Evolutionary conservation across 306 rosid species (phyloP).

Genomic region (Abrus precatorius): DNA sequence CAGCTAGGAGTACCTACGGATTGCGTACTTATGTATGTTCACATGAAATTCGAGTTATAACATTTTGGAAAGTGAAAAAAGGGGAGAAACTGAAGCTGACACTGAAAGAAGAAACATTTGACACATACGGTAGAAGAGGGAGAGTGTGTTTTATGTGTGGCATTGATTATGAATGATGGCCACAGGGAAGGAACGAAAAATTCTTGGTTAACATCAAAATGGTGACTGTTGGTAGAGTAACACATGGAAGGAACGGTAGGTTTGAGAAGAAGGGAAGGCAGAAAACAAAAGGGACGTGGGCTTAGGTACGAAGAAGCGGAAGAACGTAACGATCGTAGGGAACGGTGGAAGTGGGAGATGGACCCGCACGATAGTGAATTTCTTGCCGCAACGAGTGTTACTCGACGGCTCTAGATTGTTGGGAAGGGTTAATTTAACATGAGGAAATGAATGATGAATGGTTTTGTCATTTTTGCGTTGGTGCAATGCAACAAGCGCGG

Average conservation of each 20-base stretch:
- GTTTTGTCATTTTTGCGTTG: constrained; percentile 31
- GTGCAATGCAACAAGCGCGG: constrained; percentile 40
- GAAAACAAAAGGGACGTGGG: not conserved
- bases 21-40: not conserved
- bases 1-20: not conserved
- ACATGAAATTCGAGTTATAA: not conserved
- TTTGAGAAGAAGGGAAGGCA: not conserved
- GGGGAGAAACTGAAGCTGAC: not conserved
- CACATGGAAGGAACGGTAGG: not conserved
- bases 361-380: constrained; percentile 42
- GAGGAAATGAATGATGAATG: not conserved
- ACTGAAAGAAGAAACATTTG: not conserved
- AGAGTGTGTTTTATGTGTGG: not conserved
- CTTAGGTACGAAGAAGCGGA: not conserved
- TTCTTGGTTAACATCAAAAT: constrained; percentile 2
- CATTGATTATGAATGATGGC: not conserved
- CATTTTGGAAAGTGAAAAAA: not conserved
- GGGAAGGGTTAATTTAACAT: constrained; percentile 33
- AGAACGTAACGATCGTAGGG: not conserved
- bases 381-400: not conserved
- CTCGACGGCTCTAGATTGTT: constrained; percentile 29
- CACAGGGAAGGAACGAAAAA: not conserved
- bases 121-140: not conserved
- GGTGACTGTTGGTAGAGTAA: not conserved
- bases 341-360: constrained; percentile 10